phyloP scores from a whole-genome alignment of 805 yeast genomes.

The Pichia exigua region DNA sequence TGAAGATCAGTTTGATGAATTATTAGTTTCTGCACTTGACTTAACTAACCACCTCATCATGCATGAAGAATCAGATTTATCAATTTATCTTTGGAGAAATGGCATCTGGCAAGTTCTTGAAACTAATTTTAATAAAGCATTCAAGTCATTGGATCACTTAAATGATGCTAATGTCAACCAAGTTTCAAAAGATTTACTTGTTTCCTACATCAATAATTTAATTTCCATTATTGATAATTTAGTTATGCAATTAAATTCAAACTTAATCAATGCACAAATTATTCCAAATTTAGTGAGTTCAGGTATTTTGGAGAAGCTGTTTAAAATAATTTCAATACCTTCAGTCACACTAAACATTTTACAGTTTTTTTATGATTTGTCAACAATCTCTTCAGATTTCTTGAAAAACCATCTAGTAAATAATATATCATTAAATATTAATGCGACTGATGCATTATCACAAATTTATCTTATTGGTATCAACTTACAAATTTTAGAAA shows the following conservation, averaged over 20 bases:
- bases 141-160: slow-evolving; percentile 39
- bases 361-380: slow-evolving; percentile 26
- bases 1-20: slow-evolving; percentile 63
- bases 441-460: slow-evolving; percentile 7
- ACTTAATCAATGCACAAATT: slow-evolving; percentile 31
- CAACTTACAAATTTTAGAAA: slow-evolving; percentile 26
- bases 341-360: slow-evolving; percentile 16
- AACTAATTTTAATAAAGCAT: slow-evolving; percentile 42
- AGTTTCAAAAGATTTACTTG: slow-evolving; percentile 38
- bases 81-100: slow-evolving; percentile 67
- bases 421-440: not conserved
- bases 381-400: slow-evolving; percentile 23
- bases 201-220: slow-evolving; percentile 61
- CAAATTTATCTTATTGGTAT: slow-evolving; percentile 24
- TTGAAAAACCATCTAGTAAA: slow-evolving; percentile 13
- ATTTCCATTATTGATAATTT: slow-evolving; percentile 61
- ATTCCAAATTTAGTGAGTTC: slow-evolving; percentile 16
- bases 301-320: slow-evolving; percentile 23
- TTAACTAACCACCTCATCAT: slow-evolving; percentile 69
- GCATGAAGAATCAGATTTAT: slow-evolving; percentile 83
- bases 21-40: slow-evolving; percentile 75
- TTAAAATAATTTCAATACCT: slow-evolving; percentile 16
- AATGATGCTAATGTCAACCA: slow-evolving; percentile 20
- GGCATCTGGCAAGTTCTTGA: slow-evolving; percentile 63
- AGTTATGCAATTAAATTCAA: slow-evolving; percentile 50